Evolutionary conservation across 1,139 yeast genomes (phyloP), one percentile per base, ranked within the genome.

Genomic region (Suhomyces bribrorum): DNA sequence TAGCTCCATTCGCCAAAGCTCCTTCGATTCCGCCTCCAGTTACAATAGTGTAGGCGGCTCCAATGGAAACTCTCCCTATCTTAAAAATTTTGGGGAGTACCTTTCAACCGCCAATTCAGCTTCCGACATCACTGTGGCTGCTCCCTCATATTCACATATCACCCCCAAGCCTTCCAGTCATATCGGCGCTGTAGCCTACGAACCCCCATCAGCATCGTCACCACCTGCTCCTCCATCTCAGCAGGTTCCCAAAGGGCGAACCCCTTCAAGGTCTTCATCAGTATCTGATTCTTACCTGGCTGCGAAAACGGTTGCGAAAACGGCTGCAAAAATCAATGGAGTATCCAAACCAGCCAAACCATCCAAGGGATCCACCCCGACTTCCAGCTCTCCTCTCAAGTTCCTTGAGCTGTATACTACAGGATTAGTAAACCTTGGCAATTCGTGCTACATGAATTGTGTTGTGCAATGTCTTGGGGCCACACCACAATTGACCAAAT

Each of bases 391-490:
- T 38, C 54, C 62, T 3, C 40, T 47, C 2, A 55, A 52, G 23
- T 60, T 65, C 38, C 53, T 67, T 9, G 64, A 63, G 31, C 63
- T 60, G 36, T 67, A 64, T 43, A 51, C 69, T 4, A 72, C 77
- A 0, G 96, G 97, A 0, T 67, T 92, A 25, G 75, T 75, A 35
- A 92, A 92, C 55, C 71, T 86, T 47, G 97, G 97, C 1, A 92
- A 89, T 54, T 86, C 96, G 0, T 92, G 98, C 61, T 92, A 92
- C 59, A 84, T 92, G 83, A 92, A 92, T 61, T 86, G 96, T 53
- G 77, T 92, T 41, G 62, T 92, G 13, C 98, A 92, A 61, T 90
- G 97, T 56, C 64, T 92, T 26, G 75, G 63, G 5, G 77, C 66
- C 8, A 71, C 66, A 16, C 75, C 69, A 30, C 79, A 62, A 48